A percentile compares a stretch with the other conserved stretches of the same genome.
Conservation (phyloP, 441 rosid species). For the Adansonia madagascariensis region DNA sequence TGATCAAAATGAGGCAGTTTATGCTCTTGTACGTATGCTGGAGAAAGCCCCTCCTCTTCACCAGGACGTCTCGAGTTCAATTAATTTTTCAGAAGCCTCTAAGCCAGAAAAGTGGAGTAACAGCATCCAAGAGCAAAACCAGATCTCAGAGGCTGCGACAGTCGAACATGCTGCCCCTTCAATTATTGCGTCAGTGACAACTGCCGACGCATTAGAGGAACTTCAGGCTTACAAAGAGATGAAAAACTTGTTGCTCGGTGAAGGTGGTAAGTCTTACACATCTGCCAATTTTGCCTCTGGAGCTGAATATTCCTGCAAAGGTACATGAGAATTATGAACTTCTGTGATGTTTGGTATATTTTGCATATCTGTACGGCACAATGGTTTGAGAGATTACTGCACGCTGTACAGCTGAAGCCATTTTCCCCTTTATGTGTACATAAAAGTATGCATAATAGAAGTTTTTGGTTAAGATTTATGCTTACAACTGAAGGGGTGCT, state of each 20-base stretch:
- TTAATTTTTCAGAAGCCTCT: slow-evolving; percentile 37
- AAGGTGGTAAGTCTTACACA: slow-evolving; percentile 41
- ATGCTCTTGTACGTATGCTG: slow-evolving; percentile 82
- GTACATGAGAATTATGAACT: slow-evolving; percentile 26
- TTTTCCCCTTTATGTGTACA: background rate
- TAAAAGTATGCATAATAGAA: background rate
- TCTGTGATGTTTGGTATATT: slow-evolving; percentile 20
- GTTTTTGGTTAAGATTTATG: slow-evolving; percentile 3
- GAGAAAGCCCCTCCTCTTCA: slow-evolving; percentile 84
- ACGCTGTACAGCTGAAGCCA: slow-evolving; percentile 24
- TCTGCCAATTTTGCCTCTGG: slow-evolving; percentile 24
- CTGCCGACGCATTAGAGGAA: slow-evolving; percentile 92
- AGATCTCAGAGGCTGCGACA: slow-evolving; percentile 29
- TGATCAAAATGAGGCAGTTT: slow-evolving; percentile 56
- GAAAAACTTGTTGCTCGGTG: slow-evolving; percentile 61
- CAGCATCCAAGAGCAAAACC: slow-evolving; percentile 33
- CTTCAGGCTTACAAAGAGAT: slow-evolving; percentile 67
- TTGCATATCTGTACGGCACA: slow-evolving; percentile 36
- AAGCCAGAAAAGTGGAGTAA: slow-evolving; percentile 44
- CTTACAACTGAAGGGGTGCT: too few relatives aligned
- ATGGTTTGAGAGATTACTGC: slow-evolving; percentile 23
- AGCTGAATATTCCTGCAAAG: slow-evolving; percentile 24
- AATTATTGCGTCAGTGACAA: slow-evolving; percentile 59
- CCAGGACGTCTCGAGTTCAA: slow-evolving; percentile 48
- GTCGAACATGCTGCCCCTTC: slow-evolving; percentile 40